Evolutionary conservation across 163 green algal genomes (phyloP).

Genomic region (Prototheca cutis): DNA sequence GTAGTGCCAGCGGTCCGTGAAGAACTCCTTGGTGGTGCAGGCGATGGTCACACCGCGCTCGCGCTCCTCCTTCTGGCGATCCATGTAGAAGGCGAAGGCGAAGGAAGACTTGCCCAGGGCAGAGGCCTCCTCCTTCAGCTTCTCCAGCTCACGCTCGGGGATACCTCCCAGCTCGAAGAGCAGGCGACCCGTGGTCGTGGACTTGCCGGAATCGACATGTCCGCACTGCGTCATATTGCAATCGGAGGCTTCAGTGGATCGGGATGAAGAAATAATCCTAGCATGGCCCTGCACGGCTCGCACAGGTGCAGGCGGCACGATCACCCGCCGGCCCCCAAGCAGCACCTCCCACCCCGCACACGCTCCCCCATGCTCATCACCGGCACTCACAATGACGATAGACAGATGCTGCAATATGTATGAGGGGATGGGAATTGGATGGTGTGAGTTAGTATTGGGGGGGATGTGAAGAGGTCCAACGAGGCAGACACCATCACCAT

Average conservation of each 20-base stretch:
- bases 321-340: too few relatives aligned
- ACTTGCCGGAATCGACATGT: conserved; percentile 91
- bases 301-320: too few relatives aligned
- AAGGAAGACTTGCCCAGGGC: conserved; percentile 98
- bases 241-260: too few relatives aligned
- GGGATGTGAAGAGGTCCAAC: too few relatives aligned
- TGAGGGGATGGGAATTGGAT: too few relatives aligned
- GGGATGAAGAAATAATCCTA: too few relatives aligned
- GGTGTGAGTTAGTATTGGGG: too few relatives aligned
- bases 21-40: conserved; percentile 63
- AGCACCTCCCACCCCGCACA: too few relatives aligned
- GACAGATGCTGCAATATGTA: conserved; percentile 51
- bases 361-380: too few relatives aligned
- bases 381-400: conserved; percentile 46
- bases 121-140: conserved; percentile 94
- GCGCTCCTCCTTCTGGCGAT: conserved; percentile 98
- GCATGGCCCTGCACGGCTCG: too few relatives aligned
- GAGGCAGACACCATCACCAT: too few relatives aligned
- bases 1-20: conserved; percentile 92
- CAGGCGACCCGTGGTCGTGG: conserved; percentile 90
- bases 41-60: conserved; percentile 99
- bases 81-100: conserved; percentile 73
- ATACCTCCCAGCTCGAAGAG: conserved; percentile 98
- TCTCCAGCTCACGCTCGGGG: conserved; percentile 98
- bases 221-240: conserved; percentile 35